Conservation (phyloP, 768 basidiomycete genomes). For the Leccinum imitatum region DNA sequence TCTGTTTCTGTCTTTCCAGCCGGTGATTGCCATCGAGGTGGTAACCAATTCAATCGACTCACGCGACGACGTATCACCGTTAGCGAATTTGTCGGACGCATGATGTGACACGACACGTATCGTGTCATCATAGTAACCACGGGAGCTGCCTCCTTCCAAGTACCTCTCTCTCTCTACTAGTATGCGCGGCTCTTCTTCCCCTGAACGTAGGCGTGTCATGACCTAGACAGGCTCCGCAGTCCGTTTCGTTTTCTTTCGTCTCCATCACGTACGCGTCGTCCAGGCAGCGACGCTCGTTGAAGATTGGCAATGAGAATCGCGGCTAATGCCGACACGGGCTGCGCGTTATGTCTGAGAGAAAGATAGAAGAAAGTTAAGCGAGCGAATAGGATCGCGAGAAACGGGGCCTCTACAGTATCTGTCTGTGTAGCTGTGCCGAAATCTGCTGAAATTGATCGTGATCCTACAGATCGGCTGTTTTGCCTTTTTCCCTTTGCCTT, state of each 20-base stretch:
- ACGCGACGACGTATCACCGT: background rate
- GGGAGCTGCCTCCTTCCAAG: background rate
- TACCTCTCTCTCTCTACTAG: background rate
- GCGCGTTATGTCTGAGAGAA: background rate
- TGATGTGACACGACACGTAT: background rate
- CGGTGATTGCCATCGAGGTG: background rate
- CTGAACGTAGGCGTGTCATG: background rate
- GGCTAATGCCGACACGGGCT: background rate
- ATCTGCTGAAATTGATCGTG: background rate
- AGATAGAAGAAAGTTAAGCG: background rate
- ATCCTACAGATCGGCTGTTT: background rate
- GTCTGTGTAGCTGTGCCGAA: background rate
- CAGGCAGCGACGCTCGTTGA: background rate
- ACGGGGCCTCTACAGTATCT: background rate
- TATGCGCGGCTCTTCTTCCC: background rate
- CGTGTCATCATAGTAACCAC: background rate
- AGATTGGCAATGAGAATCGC: background rate
- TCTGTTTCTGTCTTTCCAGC: background rate
- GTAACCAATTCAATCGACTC: background rate
- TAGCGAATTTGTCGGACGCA: background rate
- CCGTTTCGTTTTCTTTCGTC: background rate
- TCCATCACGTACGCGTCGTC: background rate
- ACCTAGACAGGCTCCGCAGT: background rate
- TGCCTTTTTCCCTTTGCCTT: background rate
- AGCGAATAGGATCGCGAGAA: constrained; percentile 6